Evolutionary conservation across 164 flowering plant species (phyloP), one percentile per base, ranked within the genome.

Genomic region (Chimonanthus salicifolius): DNA sequence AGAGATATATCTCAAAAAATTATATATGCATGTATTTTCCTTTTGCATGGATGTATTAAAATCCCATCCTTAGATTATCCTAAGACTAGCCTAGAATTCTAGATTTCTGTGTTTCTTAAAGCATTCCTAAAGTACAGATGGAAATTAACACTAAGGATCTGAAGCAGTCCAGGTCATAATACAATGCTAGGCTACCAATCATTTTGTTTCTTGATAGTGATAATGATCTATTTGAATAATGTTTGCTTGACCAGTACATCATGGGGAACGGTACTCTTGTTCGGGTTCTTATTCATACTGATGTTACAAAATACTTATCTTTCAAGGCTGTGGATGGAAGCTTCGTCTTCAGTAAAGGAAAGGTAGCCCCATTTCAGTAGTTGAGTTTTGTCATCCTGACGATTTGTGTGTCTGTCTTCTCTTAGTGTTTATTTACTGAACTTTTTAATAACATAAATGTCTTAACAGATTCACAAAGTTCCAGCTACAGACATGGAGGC

Each of bases 401-500:
- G 6, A 62, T 6, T 70, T 47, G 48, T 49, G 48, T 65, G 48
- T 47, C 6, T 54, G 48, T 21, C 45, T 68, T 16, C 15, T 18
- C 62, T 2, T 62, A 46, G 10, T 46, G 15, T 67, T 15, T 4
- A 15, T 6, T 13, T n/a, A 49, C 47, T 44, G 18, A 43, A 45
- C 69, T 67, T 13, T 33, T 44, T 67, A 49, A 33, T 64, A 43
- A 65, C 16, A 5, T 54, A 54, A 54, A 54, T 43, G 21, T 58
- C 79, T 70, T 75, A 47, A 76, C 74, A 93, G 98, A 78, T 94
- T 78, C 92, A 94, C 87, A 94, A 94, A 85, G 98, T 94, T 50
- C 98, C 98, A 7, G 95, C 98, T 70, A 94, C 87, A 45, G 97
- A 91, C 78, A 84, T 94, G 92, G 98, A 94, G 75, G 97, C 97